Evolutionary conservation across 1,139 yeast genomes (phyloP).

Genomic region (Citeromyces siamensis): DNA sequence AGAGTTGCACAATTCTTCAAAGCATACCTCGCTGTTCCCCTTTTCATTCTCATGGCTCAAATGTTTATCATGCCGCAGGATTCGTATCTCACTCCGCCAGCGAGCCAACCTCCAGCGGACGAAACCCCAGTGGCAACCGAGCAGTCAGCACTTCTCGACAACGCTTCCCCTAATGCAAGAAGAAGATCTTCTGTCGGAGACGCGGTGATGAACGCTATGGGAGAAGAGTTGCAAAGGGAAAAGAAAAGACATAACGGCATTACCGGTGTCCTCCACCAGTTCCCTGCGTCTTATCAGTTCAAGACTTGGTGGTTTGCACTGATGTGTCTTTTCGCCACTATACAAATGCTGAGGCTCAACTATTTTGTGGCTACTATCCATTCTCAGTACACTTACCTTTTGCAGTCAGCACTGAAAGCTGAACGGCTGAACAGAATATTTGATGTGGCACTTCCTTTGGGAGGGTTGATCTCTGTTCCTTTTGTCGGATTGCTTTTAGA

Average conservation of each 20-base stretch:
- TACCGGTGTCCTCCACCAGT: constrained; percentile 49
- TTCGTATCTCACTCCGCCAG: constrained; percentile 26
- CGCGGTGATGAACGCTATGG: constrained; percentile 20
- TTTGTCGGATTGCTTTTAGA: constrained; percentile 46
- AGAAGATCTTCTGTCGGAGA: constrained; percentile 18
- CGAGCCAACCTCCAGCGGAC: background rate
- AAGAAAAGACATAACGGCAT: constrained; percentile 31
- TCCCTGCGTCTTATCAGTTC: constrained; percentile 33
- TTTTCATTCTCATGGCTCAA: constrained; percentile 37
- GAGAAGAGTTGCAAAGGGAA: constrained; percentile 17
- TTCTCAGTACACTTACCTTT: constrained; percentile 39
- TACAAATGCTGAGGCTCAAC: constrained; percentile 52
- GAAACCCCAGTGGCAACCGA: constrained; percentile 9
- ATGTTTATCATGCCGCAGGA: constrained; percentile 37
- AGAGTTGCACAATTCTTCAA: constrained; percentile 28
- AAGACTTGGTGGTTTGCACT: constrained; percentile 40
- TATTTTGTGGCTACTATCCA: constrained; percentile 50
- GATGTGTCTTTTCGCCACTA: constrained; percentile 42
- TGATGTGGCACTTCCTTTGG: constrained; percentile 48
- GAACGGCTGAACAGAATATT: constrained; percentile 38
- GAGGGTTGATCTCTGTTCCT: constrained; percentile 47
- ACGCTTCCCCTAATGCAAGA: constrained; percentile 7
- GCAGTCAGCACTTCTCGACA: constrained; percentile 11
- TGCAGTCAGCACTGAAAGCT: constrained; percentile 29
- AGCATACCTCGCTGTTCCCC: constrained; percentile 34